phyloP scores from a whole-genome alignment of 345 rosid genomes.

The Cardamine occulta region DNA sequence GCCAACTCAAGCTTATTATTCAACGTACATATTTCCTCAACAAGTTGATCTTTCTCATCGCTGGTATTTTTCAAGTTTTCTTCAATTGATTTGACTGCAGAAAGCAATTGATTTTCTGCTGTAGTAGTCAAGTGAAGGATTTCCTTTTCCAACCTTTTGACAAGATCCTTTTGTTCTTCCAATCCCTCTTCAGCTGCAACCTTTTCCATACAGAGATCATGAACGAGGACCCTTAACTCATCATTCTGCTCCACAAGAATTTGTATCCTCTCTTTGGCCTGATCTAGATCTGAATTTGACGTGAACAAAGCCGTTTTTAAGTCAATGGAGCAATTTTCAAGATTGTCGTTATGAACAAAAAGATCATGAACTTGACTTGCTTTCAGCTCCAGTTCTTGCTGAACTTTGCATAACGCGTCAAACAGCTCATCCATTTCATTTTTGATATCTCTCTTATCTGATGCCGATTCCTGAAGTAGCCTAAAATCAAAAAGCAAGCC shows the following conservation, averaged over 20 bases:
- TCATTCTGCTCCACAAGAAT: slow-evolving; percentile 65
- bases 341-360: slow-evolving; percentile 53
- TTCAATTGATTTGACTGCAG: slow-evolving; percentile 54
- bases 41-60: slow-evolving; percentile 65
- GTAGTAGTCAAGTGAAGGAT: slow-evolving; percentile 63
- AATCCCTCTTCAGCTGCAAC: slow-evolving; percentile 70
- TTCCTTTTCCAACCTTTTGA: slow-evolving; percentile 78
- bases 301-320: slow-evolving; percentile 57
- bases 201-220: slow-evolving; percentile 66
- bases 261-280: slow-evolving; percentile 60
- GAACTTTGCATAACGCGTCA: slow-evolving; percentile 54
- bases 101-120: slow-evolving; percentile 52
- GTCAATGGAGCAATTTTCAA: slow-evolving; percentile 57
- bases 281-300: slow-evolving; percentile 58
- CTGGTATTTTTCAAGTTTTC: slow-evolving; percentile 55
- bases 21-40: slow-evolving; percentile 60
- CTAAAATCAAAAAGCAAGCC: slow-evolving; percentile 91
- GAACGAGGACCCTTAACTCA: slow-evolving; percentile 64
- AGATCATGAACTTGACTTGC: slow-evolving; percentile 64
- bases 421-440: slow-evolving; percentile 71
- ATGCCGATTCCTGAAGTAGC: slow-evolving; percentile 89
- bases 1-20: slow-evolving; percentile 72
- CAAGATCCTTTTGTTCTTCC: slow-evolving; percentile 74
- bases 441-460: slow-evolving; percentile 64
- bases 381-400: slow-evolving; percentile 66